These are phyloP conservation scores for Quercus parvula DNA, from an alignment of 306 rosid genomes.

Conservation along the genomic window DNA sequence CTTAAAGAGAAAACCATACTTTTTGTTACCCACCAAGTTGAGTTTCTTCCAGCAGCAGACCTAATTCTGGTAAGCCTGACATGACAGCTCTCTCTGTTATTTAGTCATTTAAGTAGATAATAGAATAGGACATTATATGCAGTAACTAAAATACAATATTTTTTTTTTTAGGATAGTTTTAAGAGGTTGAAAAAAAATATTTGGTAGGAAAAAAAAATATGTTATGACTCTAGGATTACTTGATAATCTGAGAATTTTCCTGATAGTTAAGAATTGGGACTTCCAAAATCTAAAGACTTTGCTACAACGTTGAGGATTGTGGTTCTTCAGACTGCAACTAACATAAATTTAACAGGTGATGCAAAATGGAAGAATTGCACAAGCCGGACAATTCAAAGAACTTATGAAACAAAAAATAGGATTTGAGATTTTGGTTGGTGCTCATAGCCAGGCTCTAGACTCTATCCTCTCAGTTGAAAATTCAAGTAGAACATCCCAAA, in stretches of 20 bases:
- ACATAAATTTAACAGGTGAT: conserved; percentile 59
- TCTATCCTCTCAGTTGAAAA: conserved; percentile 66
- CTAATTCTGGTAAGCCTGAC: conserved; percentile 64
- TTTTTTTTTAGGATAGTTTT: neutral
- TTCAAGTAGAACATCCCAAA: conserved; percentile 41
- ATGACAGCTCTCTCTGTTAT: conserved; percentile 9
- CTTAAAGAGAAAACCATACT: conserved; percentile 76
- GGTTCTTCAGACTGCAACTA: conserved; percentile 4
- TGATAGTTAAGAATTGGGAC: neutral
- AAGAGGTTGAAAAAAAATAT: neutral
- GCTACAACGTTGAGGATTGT: neutral
- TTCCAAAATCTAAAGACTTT: neutral
- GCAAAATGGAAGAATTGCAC: conserved; percentile 87
- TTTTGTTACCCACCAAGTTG: conserved; percentile 95
- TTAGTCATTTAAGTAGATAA: neutral
- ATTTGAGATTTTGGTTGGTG: conserved; percentile 87
- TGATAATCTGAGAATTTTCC: neutral
- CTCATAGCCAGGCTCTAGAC: conserved; percentile 85
- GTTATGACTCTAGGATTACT: neutral
- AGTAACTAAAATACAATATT: neutral
- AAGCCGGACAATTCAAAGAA: conserved; percentile 79
- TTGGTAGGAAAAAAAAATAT: neutral
- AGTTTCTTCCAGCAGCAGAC: conserved; percentile 98
- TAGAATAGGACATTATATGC: neutral
- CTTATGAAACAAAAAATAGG: conserved; percentile 81